These are phyloP conservation scores for Lepiota subincarnata DNA, from an alignment of 768 basidiomycete genomes.

Conservation along the genomic window DNA sequence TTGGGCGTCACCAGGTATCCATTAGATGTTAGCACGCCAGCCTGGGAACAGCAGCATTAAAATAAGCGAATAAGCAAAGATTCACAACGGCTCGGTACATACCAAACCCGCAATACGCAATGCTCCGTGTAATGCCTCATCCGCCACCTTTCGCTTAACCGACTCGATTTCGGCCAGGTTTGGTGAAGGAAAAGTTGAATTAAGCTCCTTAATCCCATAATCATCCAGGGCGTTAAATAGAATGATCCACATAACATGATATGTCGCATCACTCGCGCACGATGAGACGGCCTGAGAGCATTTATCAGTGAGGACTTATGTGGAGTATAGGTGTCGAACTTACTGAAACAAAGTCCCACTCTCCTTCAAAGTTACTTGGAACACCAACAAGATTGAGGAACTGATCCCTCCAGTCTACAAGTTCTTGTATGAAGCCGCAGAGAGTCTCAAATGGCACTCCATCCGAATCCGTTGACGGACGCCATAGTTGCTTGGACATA, in stretches of 20 bases:
- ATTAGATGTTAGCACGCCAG: conserved; percentile 79
- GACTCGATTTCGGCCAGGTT: conserved; percentile 53
- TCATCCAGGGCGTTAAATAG: conserved; percentile 81
- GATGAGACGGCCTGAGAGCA: conserved; percentile 40
- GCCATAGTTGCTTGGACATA: conserved; percentile 80
- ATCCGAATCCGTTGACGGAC: conserved; percentile 67
- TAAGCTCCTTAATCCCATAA: conserved; percentile 75
- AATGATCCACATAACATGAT: conserved; percentile 89
- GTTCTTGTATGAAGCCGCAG: conserved; percentile 46
- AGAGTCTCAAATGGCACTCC: conserved; percentile 74
- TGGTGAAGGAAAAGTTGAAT: conserved; percentile 31
- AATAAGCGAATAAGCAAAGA: not conserved
- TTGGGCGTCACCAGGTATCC: conserved; percentile 68
- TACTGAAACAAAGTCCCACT: conserved; percentile 86
- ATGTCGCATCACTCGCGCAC: conserved; percentile 84
- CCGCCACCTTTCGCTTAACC: conserved; percentile 64
- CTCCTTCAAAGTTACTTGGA: conserved; percentile 75
- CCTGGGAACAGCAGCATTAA: conserved; percentile 32
- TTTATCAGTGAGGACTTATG: conserved; percentile 10
- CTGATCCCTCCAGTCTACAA: conserved; percentile 71
- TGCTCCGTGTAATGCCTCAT: conserved; percentile 83
- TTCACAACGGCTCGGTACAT: conserved; percentile 22
- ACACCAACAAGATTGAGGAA: conserved; percentile 80
- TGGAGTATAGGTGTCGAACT: conserved; percentile 17
- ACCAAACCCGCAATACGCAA: conserved; percentile 87